A percentile compares a stretch with the other conserved stretches of the same genome.
phyloP scores from a whole-genome alignment of 176 grass and related monocot species.

The Oryza longistaminata region DNA sequence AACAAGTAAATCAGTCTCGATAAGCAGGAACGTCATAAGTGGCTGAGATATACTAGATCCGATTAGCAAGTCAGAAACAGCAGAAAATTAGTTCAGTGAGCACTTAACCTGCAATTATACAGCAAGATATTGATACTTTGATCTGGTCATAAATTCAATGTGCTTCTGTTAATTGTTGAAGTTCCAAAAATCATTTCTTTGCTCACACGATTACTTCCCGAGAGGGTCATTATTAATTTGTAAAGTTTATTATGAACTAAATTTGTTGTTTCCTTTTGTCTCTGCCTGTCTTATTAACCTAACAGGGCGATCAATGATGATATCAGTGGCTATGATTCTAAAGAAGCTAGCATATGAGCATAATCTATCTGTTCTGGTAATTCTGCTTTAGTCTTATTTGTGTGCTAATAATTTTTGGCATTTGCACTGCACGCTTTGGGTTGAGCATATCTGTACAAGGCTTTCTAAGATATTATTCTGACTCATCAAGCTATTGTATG shows the following conservation, averaged over 20 bases:
- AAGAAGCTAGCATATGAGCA: slow-evolving; percentile 76
- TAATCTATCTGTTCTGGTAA: slow-evolving; percentile 75
- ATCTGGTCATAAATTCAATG: background rate
- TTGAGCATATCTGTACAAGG: background rate
- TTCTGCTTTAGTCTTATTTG: background rate
- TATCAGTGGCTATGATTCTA: slow-evolving; percentile 54
- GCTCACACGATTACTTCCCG: slow-evolving; percentile 8
- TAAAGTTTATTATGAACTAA: background rate
- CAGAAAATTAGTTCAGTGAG: background rate
- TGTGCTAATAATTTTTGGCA: background rate
- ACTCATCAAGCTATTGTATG: background rate
- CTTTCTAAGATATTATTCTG: slow-evolving; percentile 23
- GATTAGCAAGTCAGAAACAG: background rate
- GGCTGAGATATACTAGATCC: background rate
- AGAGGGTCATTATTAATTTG: background rate
- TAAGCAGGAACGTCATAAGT: background rate
- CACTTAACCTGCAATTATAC: slow-evolving; percentile 6
- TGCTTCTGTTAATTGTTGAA: background rate
- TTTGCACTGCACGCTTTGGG: background rate
- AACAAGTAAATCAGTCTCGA: background rate
- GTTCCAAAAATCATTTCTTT: background rate
- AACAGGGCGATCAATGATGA: slow-evolving; percentile 73
- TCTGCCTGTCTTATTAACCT: slow-evolving; percentile 24
- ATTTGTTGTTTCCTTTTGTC: background rate
- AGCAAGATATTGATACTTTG: background rate